A percentile compares a stretch with the other conserved stretches of the same genome.
Conservation (phyloP, 1,284 basidiomycete species). For the Microbotryum intermedium region DNA sequence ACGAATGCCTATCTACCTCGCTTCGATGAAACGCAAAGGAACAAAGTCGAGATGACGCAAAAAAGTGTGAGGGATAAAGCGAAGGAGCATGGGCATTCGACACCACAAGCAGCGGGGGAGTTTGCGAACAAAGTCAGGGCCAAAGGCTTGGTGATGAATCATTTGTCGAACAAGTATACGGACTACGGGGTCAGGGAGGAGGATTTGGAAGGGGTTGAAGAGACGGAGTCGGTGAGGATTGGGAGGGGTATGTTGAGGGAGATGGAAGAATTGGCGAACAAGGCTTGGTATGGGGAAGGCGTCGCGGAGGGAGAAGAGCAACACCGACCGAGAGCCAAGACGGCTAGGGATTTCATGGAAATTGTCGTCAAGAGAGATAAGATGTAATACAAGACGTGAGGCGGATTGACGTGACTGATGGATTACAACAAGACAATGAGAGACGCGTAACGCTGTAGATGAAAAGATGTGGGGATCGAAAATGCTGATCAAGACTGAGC, state of each 20-base stretch:
- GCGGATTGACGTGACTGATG: too few species aligned
- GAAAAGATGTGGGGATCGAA: too few species aligned
- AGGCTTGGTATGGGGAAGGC: slow-evolving; percentile 41
- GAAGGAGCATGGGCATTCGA: slow-evolving; percentile 65
- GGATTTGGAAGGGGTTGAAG: slow-evolving; percentile 37
- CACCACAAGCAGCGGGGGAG: slow-evolving; percentile 64
- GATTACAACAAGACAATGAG: too few species aligned
- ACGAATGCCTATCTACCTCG: slow-evolving; percentile 71
- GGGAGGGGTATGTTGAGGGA: slow-evolving; percentile 49
- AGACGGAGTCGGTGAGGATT: slow-evolving; percentile 36
- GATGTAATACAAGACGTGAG: not conserved
- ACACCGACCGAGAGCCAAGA: slow-evolving; percentile 48
- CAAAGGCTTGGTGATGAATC: slow-evolving; percentile 64
- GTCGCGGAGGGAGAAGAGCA: not conserved
- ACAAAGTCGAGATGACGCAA: slow-evolving; percentile 34
- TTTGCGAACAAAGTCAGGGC: slow-evolving; percentile 64
- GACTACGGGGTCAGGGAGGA: slow-evolving; percentile 22
- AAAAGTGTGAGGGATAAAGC: slow-evolving; percentile 53
- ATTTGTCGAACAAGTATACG: slow-evolving; percentile 45
- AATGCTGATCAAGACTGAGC: too few species aligned
- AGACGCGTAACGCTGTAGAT: too few species aligned
- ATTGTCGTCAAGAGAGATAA: slow-evolving; percentile 45
- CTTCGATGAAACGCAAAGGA: slow-evolving; percentile 37
- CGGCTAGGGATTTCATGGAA: slow-evolving; percentile 61
- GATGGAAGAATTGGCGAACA: slow-evolving; percentile 56